Evolutionary conservation across 2,329 filamentous ascomycete species (phyloP), one percentile per base, ranked within the genome.

Genomic region (Ceratocystis papillata): DNA sequence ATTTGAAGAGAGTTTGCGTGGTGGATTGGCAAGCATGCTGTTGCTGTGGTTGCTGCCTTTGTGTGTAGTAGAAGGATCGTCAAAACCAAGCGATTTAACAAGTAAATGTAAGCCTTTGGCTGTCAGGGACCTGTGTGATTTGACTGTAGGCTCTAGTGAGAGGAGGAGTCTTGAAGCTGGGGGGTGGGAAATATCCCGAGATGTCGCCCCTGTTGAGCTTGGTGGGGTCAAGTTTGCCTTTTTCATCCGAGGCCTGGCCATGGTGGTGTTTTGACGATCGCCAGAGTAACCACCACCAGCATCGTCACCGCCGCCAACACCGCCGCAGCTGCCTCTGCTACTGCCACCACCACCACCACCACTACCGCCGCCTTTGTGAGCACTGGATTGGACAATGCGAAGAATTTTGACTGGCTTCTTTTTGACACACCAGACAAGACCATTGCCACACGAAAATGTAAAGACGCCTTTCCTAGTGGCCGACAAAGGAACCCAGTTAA

Each of bases 321-420:
- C 30, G 7, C 30, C 33, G 33, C 33, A 37, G 10, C 33, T 37
- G 33, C 10, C 37, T 12, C 37, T 12, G 37, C 37, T 4, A 41
- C 37, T 41, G 37, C 33, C 33, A 37, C 6, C 8, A 10, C 33
- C 33, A 37, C 33, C 8, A 10, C 33, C 33, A 37, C 28, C 28
- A 28, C 28, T 5, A 28, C 28, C 10, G 10, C 37, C 53, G 5
- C 25, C 22, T 57, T 33, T 57, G 7, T 22, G 53, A 5, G 53
- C 30, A 28, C 10, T 57, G 10, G 53, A 30, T 30, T 57, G 53
- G 28, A 57, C 25, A 22, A 57, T 57, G 5, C 53, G 53, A 30
- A 57, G 53, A 22, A 57, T 57, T 57, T 57, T 57, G 53, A 57
- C 22, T 22, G 53, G 53, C 53, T 57, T 57, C 53, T 57, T 57